Percentiles rank a stretch among this genome's conserved stretches.
Conservation (phyloP, 208 protist genomes). For the Trypanosoma congolense region DNA sequence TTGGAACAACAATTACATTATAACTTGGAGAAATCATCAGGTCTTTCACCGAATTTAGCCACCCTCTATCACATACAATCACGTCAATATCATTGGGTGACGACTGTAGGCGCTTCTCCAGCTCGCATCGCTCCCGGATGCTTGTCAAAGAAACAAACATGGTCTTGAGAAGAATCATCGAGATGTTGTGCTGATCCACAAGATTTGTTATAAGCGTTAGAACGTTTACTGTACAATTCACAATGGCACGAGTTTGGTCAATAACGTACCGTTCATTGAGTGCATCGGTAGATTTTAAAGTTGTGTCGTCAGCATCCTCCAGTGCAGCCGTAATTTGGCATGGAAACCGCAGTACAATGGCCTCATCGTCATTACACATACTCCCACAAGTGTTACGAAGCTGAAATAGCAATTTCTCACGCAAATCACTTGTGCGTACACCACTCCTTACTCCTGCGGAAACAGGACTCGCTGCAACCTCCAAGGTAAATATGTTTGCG, state of each 20-base stretch:
- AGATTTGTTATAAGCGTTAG: constrained; percentile 79
- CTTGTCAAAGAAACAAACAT: constrained; percentile 87
- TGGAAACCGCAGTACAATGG: constrained; percentile 64
- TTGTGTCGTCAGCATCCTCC: constrained; percentile 53
- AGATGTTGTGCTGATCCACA: constrained; percentile 88
- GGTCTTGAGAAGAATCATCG: constrained; percentile 81
- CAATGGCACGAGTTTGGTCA: constrained; percentile 74
- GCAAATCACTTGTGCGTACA: constrained; percentile 34
- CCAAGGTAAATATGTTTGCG: constrained; percentile 57
- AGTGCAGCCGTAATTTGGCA: constrained; percentile 75
- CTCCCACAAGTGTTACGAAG: constrained; percentile 51
- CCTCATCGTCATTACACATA: constrained; percentile 34
- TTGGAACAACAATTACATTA: constrained; percentile 69
- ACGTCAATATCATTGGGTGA: constrained; percentile 80
- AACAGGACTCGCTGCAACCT: constrained; percentile 39
- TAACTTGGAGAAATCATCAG: constrained; percentile 54
- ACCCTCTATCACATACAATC: constrained; percentile 81
- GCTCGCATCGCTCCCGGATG: constrained; percentile 62
- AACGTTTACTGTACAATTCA: constrained; percentile 88
- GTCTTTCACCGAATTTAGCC: constrained; percentile 68
- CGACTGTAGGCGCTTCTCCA: constrained; percentile 67
- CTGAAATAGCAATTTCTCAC: constrained; percentile 30
- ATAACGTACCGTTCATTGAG: constrained; percentile 28
- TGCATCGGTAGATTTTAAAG: constrained; percentile 14
- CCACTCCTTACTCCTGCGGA: constrained; percentile 18